Percentiles rank a stretch among this genome's conserved stretches.
Conservation (phyloP, 1,139 yeast species). For the Candida buenavistaensis region DNA sequence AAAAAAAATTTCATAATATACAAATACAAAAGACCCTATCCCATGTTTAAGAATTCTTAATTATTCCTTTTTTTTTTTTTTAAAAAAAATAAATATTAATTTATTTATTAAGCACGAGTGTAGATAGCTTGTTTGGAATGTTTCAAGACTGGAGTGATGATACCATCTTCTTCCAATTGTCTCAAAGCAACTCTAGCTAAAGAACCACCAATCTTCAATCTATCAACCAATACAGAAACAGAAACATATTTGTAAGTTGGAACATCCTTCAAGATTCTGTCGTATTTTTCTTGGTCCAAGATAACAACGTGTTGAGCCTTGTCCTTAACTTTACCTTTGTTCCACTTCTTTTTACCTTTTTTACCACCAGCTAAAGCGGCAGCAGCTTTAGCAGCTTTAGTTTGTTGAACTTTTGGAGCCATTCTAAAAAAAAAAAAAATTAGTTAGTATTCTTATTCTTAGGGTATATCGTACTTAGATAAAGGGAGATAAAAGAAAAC, state of each 20-base stretch:
- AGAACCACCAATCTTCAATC: slow-evolving; percentile 99
- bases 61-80: slow-evolving; percentile 1
- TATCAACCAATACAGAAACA: slow-evolving; percentile 97
- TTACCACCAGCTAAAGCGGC: slow-evolving; percentile 99
- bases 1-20: slow-evolving; percentile 1
- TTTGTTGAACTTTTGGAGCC: slow-evolving; percentile 99
- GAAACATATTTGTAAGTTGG: slow-evolving; percentile 99
- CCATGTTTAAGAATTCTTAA: no score
- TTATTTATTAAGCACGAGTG: slow-evolving; percentile 64
- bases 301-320: slow-evolving; percentile 98
- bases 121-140: slow-evolving; percentile 98
- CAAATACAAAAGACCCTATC: slow-evolving; percentile 1
- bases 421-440: slow-evolving; percentile 42
- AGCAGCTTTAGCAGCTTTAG: slow-evolving; percentile 99
- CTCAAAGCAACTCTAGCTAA: slow-evolving; percentile 96
- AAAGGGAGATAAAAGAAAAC: no score
- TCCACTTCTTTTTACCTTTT: slow-evolving; percentile 99
- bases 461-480: no score
- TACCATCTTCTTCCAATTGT: slow-evolving; percentile 94
- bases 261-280: slow-evolving; percentile 98
- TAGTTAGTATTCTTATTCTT: slow-evolving; percentile 35
- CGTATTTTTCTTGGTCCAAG: slow-evolving; percentile 97
- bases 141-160: slow-evolving; percentile 90
- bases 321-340: slow-evolving; percentile 99
- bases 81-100: slow-evolving; percentile 2